Conservation (phyloP, 1,139 yeast species). For the Geotrichum australiense region DNA sequence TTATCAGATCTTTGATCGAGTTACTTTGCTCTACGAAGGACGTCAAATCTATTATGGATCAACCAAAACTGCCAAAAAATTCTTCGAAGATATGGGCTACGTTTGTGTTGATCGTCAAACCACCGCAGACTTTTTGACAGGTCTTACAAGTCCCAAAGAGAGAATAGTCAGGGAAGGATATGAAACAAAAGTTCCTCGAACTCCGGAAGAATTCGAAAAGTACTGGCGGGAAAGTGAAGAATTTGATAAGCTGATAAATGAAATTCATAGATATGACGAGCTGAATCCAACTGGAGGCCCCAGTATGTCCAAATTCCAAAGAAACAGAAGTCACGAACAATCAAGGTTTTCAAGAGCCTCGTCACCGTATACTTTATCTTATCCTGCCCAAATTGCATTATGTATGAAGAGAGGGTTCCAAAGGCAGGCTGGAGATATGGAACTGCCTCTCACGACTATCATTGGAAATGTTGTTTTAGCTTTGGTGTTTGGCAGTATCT, state of each 20-base stretch:
- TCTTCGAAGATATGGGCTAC: slow-evolving; percentile 61
- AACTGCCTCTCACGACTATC: slow-evolving; percentile 53
- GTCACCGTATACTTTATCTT: slow-evolving; percentile 64
- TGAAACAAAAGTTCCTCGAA: slow-evolving; percentile 58
- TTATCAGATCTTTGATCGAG: slow-evolving; percentile 68
- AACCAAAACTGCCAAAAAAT: slow-evolving; percentile 52
- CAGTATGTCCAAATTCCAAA: slow-evolving; percentile 29
- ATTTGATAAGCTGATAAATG: slow-evolving; percentile 36
- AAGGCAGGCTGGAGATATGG: slow-evolving; percentile 59
- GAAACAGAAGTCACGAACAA: slow-evolving; percentile 46
- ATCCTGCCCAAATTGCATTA: slow-evolving; percentile 55
- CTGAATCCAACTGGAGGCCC: slow-evolving; percentile 25
- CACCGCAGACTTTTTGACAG: slow-evolving; percentile 77
- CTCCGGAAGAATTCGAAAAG: slow-evolving; percentile 59
- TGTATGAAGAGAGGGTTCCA: slow-evolving; percentile 54
- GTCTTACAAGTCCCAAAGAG: slow-evolving; percentile 68
- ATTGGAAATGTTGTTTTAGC: slow-evolving; percentile 65
- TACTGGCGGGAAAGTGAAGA: slow-evolving; percentile 57
- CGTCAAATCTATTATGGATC: slow-evolving; percentile 71
- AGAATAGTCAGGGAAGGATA: slow-evolving; percentile 49
- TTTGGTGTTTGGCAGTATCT: slow-evolving; percentile 64
- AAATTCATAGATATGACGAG: slow-evolving; percentile 37
- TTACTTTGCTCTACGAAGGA: slow-evolving; percentile 65
- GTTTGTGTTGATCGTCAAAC: slow-evolving; percentile 70
- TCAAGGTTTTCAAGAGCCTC: slow-evolving; percentile 46